Percentiles rank a stretch among this genome's conserved stretches.
Evolutionary conservation across 2,329 filamentous ascomycete genomes (phyloP).

Genomic region (Metarhizium anisopliae): DNA sequence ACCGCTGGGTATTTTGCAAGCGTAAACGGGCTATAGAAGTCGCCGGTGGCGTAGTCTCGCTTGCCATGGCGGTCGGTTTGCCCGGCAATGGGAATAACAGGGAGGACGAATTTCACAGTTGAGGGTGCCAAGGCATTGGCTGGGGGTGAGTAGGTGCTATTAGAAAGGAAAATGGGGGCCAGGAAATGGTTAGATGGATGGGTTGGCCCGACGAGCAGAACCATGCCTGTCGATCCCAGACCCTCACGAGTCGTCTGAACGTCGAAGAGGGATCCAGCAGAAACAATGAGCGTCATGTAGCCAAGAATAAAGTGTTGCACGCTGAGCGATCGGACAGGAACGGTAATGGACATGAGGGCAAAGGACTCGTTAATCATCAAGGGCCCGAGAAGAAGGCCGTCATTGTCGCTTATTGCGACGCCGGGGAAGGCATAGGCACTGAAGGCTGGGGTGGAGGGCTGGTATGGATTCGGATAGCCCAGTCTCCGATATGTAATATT

Average conservation of each 20-base stretch:
- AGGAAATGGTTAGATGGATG: conserved; percentile 58
- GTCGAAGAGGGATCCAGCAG: conserved; percentile 53
- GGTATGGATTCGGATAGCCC: conserved; percentile 28
- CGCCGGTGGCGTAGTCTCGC: conserved; percentile 24
- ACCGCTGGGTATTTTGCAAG: conserved; percentile 56
- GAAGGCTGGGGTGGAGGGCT: conserved; percentile 31
- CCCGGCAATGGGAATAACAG: conserved; percentile 34
- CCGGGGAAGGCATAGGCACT: conserved; percentile 41
- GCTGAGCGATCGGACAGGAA: conserved; percentile 61
- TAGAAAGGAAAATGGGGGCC: conserved; percentile 33
- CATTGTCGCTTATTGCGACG: conserved; percentile 39
- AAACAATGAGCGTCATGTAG: conserved; percentile 74
- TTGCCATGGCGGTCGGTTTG: conserved; percentile 38
- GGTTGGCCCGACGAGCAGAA: conserved; percentile 61
- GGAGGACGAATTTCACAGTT: conserved; percentile 51
- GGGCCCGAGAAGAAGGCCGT: conserved; percentile 67
- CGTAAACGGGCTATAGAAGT: conserved; percentile 43
- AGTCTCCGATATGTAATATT: conserved; percentile 60
- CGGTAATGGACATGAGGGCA: conserved; percentile 70
- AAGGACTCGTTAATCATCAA: conserved; percentile 62
- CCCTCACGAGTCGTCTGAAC: conserved; percentile 59
- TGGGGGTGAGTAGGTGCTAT: conserved; percentile 32
- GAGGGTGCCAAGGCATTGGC: conserved; percentile 30
- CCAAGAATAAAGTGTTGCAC: conserved; percentile 57
- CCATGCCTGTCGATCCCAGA: conserved; percentile 58